These are phyloP conservation scores for Cytospora schulzeri DNA, from an alignment of 2,329 filamentous ascomycete genomes.

Conservation along the genomic window DNA sequence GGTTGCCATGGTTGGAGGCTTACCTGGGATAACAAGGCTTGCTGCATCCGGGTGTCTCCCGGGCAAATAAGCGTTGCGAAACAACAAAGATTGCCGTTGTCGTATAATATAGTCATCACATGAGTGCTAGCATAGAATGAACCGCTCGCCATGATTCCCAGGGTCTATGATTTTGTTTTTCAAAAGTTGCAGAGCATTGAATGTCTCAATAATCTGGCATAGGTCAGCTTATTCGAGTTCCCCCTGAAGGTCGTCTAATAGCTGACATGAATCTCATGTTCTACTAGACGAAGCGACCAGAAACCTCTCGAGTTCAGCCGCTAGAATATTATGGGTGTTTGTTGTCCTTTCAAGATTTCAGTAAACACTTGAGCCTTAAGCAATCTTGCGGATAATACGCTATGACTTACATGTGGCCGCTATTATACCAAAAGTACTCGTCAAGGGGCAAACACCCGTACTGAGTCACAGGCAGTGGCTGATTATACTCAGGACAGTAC, in stretches of 20 bases:
- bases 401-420: conserved; percentile 32
- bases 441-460: conserved; percentile 36
- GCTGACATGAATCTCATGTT: background rate
- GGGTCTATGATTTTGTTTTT: too few species aligned
- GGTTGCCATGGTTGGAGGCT: too few species aligned
- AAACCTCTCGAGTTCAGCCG: conserved; percentile 13
- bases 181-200: too few species aligned
- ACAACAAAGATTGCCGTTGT: too few species aligned
- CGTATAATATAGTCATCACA: too few species aligned
- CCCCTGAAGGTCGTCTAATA: too few species aligned
- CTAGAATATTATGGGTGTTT: conserved; percentile 13
- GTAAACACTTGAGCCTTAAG: background rate
- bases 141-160: too few species aligned
- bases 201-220: too few species aligned
- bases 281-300: background rate
- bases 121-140: too few species aligned
- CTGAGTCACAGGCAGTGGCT: conserved; percentile 30
- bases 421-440: conserved; percentile 39
- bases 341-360: conserved; percentile 1
- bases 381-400: background rate
- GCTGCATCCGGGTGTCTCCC: too few species aligned
- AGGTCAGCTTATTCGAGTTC: background rate
- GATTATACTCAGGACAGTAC: conserved; percentile 33
- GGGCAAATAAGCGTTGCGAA: too few species aligned
- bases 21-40: too few species aligned